Conservation (phyloP, 257 asterid species). For the Mitragyna speciosa region DNA sequence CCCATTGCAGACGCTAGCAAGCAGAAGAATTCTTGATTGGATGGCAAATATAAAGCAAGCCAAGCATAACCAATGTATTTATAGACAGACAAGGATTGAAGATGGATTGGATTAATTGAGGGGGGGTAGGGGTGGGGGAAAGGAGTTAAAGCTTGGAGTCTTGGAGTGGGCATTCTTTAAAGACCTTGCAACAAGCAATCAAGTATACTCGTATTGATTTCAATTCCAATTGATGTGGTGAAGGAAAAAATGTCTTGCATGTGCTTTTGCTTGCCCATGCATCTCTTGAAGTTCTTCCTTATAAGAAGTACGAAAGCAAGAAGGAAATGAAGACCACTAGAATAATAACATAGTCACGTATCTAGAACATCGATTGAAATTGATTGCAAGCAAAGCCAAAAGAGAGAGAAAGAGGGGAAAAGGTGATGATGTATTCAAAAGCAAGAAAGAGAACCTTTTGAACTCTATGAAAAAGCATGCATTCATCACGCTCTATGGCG, state of each 20-base stretch:
- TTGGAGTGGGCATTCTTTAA: conserved; percentile 37
- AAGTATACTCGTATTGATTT: conserved; percentile 10
- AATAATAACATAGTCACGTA: neutral
- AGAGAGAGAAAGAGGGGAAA: neutral
- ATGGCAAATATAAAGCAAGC: neutral
- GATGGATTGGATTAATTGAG: too few species aligned
- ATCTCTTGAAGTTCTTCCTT: conserved; percentile 4
- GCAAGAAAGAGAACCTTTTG: neutral
- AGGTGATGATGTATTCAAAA: neutral
- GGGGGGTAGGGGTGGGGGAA: neutral
- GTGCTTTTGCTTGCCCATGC: conserved; percentile 20
- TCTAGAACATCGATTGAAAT: conserved; percentile 10
- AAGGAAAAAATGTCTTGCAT: conserved; percentile 1
- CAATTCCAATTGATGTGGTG: conserved; percentile 2
- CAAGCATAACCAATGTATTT: conserved; percentile 10
- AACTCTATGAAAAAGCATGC: neutral
- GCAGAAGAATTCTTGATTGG: neutral
- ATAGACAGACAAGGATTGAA: conserved; percentile 20
- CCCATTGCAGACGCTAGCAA: conserved; percentile 8
- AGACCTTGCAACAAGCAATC: conserved; percentile 31
- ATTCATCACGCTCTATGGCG: neutral
- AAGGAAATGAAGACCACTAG: neutral
- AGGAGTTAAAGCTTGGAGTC: conserved; percentile 32
- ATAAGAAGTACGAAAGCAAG: conserved; percentile 1
- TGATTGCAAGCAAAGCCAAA: conserved; percentile 21